Evolutionary conservation across 805 yeast species (phyloP), one percentile per base, ranked within the genome.

Genomic region (Candida maris): DNA sequence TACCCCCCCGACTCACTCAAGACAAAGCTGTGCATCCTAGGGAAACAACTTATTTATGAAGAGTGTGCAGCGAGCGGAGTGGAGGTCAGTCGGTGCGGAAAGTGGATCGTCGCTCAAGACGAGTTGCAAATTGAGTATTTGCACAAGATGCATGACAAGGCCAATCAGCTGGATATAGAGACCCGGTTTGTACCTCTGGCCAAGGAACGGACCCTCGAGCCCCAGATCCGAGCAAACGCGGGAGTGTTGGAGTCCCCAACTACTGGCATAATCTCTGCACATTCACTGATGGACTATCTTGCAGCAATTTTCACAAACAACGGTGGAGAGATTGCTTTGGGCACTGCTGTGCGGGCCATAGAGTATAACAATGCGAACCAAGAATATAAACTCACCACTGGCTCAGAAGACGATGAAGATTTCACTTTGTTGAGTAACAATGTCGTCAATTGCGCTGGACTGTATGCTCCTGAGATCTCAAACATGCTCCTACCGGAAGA

Each of bases 81-180:
- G 3, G 77, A 75, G n/a, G 58, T 79, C 51, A 49, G 60, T 22
- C 64, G 70, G 30, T 83, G 94, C 61, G 96, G 93, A 14, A 81
- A 88, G 56, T 84, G 95, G 88, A 62, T 88, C 3, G 88, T 88
- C 12, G 96, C 96, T 0, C 95, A 87, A 54, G 68, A 68, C 32
- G 86, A 77, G 16, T 43, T 43, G 1, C 89, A 88, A 51, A 68
- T 64, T 26, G 77, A 77, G 19, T 77, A 75, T 50, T 64, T 88
- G 27, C 72, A 76, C 27, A 57, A 62, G 17, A 51, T 88, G 42
- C 70, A 73, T 46, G 59, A 59, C 7, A 73, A 71, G 34, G 73
- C 86, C 4, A 54, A 60, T 3, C 56, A 54, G 3, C 56, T 83
- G 8, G 78, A 73, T 1, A 78, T 81, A 0, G 81, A 84, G 1